Base-by-base conservation (phyloP, 2,329 filamentous ascomycete genomes). In the Epichloe sp. region DNA sequence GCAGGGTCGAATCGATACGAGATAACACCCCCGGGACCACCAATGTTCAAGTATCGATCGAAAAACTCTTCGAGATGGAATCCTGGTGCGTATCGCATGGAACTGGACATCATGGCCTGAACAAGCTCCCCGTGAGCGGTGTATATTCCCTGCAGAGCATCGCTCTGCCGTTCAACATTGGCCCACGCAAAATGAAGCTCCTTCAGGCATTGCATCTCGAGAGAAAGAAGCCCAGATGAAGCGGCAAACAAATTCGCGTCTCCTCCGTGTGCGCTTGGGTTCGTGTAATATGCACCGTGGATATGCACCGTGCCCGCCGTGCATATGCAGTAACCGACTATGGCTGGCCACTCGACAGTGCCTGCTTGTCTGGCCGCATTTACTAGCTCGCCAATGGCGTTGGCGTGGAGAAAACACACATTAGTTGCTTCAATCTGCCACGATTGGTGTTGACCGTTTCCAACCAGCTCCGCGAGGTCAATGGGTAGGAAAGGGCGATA, bases 361-460 rank as follows among this genome's bases (percentile, higher is more conserved):
- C 80, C 78, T 1, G 83, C 82, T 56, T 85, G 84, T 55, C 83
- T 84, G 1, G 86, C 86, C 15, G 90, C 77, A 62, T 91, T 85
- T 4, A 89, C 83, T 3, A 95, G 70, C 60, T 94, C 88, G 1
- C 86, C 82, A 48, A 94, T 90, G 5, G 88, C 87, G 60, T 94
- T 95, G 5, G 88, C 88, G 57, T 95, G 88, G 17, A 90, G 71
- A 63, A 81, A 93, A 65, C 88, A 94, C 62, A 91, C 76, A 60
- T 93, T 91, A 0, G 88, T 94, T 0, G 88, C 87, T 63, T 94
- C 87, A 46, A 94, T 91, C 63, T 94, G 88, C 88, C 88, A 95
- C 31, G 86, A 90, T 63, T 94, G 88, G 58, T 94, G 86, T 60
- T 94, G 88, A 1, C 86, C 86, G 0, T 79, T 84, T 14, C 86